These are phyloP conservation scores for Trametes maxima DNA, from an alignment of 768 basidiomycete species.

Conservation along the genomic window DNA sequence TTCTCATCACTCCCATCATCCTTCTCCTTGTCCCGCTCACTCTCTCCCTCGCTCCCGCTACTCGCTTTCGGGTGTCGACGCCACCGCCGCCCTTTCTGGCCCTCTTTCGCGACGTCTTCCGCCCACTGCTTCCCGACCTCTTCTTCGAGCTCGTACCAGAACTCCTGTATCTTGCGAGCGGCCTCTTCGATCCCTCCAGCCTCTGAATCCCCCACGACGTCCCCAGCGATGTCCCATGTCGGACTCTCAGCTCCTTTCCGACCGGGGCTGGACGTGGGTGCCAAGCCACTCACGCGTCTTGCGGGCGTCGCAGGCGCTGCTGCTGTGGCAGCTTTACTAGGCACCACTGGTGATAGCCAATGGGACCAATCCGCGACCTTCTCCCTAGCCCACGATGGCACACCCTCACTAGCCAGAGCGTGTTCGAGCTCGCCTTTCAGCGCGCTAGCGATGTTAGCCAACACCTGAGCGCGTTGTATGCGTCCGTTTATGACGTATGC, in stretches of 20 bases:
- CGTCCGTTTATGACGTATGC: constrained; percentile 59
- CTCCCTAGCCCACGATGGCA: constrained; percentile 61
- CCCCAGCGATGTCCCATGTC: constrained; percentile 17
- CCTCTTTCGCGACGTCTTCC: constrained; percentile 8
- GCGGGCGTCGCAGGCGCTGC: not conserved
- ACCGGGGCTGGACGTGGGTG: constrained; percentile 8
- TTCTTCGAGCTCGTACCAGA: constrained; percentile 67
- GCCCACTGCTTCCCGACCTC: constrained; percentile 49
- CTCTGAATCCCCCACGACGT: constrained; percentile 2
- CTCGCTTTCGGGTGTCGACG: constrained; percentile 13
- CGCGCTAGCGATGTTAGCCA: constrained; percentile 53
- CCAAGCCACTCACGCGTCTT: constrained; percentile 14
- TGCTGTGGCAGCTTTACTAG: constrained; percentile 13
- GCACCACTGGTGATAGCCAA: constrained; percentile 61
- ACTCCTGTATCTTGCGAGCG: constrained; percentile 63
- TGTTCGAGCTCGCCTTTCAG: constrained; percentile 59
- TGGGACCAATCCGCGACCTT: constrained; percentile 57
- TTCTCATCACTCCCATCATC: constrained; percentile 24
- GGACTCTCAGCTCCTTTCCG: constrained; percentile 11
- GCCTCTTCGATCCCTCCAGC: constrained; percentile 55
- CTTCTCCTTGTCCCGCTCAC: constrained; percentile 20
- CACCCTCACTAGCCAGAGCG: constrained; percentile 41
- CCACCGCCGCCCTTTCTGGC: constrained; percentile 37
- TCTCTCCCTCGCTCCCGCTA: constrained; percentile 22
- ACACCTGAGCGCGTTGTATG: constrained; percentile 56